A percentile compares a stretch with the other conserved stretches of the same genome.
phyloP scores from a whole-genome alignment of 73 alveolate species.

The Uronychia binucleata region DNA sequence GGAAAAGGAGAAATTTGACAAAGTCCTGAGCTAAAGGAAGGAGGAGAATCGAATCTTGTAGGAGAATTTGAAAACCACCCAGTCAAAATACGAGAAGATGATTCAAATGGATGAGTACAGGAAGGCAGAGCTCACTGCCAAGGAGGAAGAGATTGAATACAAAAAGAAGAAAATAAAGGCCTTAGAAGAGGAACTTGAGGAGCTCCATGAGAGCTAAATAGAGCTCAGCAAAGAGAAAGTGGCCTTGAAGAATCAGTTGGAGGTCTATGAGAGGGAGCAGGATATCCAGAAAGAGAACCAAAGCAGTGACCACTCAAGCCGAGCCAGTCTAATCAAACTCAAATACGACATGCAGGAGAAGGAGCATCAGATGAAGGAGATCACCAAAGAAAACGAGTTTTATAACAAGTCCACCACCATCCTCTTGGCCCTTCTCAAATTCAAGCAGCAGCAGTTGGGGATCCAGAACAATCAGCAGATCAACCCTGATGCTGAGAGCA shows the following conservation, averaged over 20 bases:
- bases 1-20: not conserved
- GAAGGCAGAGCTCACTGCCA: slow-evolving; percentile 6
- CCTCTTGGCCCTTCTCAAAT: not conserved
- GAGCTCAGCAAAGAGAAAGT: slow-evolving; percentile 8
- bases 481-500: not conserved
- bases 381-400: not conserved
- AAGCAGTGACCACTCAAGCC: not conserved
- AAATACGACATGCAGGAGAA: not conserved
- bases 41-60: not conserved
- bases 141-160: slow-evolving; percentile 31
- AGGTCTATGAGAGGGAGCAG: not conserved
- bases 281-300: not conserved
- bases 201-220: slow-evolving; percentile 8
- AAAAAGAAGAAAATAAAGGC: slow-evolving; percentile 18
- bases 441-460: not conserved
- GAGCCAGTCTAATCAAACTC: not conserved
- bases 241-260: slow-evolving; percentile 1
- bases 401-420: not conserved
- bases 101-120: slow-evolving; percentile 18
- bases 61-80: not conserved
- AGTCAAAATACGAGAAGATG: not conserved
- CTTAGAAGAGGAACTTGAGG: slow-evolving; percentile 25
- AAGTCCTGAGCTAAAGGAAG: not conserved
- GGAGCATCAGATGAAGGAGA: not conserved
- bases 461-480: not conserved